phyloP scores from a whole-genome alignment of 345 rosid species.

The Camelina hispida region DNA sequence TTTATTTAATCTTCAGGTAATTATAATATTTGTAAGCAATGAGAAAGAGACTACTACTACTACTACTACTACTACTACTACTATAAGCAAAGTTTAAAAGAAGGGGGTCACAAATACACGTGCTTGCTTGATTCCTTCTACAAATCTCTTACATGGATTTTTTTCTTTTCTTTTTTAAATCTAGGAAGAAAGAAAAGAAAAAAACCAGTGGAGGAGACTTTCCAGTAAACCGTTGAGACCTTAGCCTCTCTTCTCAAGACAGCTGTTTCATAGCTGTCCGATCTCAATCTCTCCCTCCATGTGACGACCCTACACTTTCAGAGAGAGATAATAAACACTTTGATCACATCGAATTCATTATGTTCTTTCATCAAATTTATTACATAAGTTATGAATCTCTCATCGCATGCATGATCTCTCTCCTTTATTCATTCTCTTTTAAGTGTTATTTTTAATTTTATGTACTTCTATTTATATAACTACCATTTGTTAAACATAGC shows the following conservation, averaged over 20 bases:
- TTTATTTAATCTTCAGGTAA: no score
- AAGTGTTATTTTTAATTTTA: no score
- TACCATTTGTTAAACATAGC: slow-evolving; percentile 44
- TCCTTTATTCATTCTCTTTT: background rate
- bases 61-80: no score
- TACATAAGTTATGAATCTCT: background rate
- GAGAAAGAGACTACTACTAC: background rate
- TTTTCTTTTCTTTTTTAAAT: no score
- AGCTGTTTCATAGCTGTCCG: slow-evolving; percentile 86
- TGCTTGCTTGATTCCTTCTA: slow-evolving; percentile 43
- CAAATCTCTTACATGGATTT: slow-evolving; percentile 32
- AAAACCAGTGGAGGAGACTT: slow-evolving; percentile 55
- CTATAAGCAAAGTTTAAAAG: background rate
- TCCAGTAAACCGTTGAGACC: slow-evolving; percentile 81
- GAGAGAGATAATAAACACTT: slow-evolving; percentile 35
- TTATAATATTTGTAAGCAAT: background rate
- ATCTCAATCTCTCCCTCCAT: slow-evolving; percentile 44
- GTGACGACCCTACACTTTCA: slow-evolving; percentile 50
- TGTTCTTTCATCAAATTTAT: background rate
- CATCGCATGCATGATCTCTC: slow-evolving; percentile 10
- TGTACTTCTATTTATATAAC: slow-evolving; percentile 33
- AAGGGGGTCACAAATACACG: slow-evolving; percentile 25
- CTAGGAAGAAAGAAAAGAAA: background rate
- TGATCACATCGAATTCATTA: slow-evolving; percentile 32
- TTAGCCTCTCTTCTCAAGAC: slow-evolving; percentile 52